Evolutionary conservation across 352 stramenopile genomes (phyloP), one percentile per base, ranked within the genome.

Genomic region (Pythium dissotocum): DNA sequence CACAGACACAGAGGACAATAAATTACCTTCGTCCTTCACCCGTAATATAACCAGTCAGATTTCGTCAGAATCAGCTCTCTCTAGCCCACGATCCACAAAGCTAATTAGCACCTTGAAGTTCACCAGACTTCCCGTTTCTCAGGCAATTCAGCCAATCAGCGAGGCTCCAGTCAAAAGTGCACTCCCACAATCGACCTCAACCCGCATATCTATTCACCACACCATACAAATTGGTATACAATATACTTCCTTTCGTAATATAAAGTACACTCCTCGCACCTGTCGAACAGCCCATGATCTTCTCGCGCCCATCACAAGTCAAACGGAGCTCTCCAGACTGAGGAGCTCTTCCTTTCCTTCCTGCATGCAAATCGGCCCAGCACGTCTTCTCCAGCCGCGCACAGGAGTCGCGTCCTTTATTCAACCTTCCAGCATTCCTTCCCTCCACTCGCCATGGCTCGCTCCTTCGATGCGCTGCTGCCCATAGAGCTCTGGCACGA

Each of bases 401-500:
- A 0, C 21, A 0, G 21, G 0, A 24, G 21, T 24, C 21, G 21
- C 21, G 21, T 42, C 36, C 36, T 13, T 46, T 14, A n/a, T 46
- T 3, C 38, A n/a, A 18, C 9, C 38, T 46, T 13, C 13, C 38
- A 46, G 6, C 21, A 24, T 24, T 44, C 16, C n/a, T 8, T 24
- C 40, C 8, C 40, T 13, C 13, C 14, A 21, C 14, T 49, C 46
- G 8, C 46, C 46, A 53, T 53, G 46, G 7, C 2, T 53, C 46
- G 46, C 6, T 9, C 46, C 46, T 28, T 70, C 16, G 46, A 61
- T 24, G 58, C 58, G 52, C 53, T 63, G 26, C 49, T 67, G 21
- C 65, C 65, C 1, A 21, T 48, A 4, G 65, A 72, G 46, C 61
- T 72, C 40, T 72, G 66, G 66, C 59, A 68, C 53, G 32, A 68